A percentile compares a stretch with the other conserved stretches of the same genome.
These are phyloP conservation scores for Backusella morwellensis DNA, from an alignment of 192 early-diverging fungal genomes.

Conservation along the genomic window DNA sequence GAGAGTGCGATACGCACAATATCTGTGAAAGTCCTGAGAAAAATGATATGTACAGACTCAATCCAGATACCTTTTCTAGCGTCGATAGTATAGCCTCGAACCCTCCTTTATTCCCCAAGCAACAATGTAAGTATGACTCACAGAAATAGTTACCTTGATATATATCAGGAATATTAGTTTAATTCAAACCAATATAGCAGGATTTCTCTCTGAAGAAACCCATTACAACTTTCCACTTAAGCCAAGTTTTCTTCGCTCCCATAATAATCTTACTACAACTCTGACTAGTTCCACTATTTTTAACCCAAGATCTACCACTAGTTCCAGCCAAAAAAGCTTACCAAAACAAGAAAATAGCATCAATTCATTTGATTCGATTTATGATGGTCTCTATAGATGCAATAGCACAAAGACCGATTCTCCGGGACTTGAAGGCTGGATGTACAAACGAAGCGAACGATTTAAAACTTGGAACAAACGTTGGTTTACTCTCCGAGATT, in stretches of 20 bases:
- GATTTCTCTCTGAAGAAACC: neutral
- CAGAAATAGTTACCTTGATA: neutral
- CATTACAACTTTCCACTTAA: neutral
- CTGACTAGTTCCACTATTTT: neutral
- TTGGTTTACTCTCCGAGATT: slow-evolving; percentile 54
- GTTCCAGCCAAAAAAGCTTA: neutral
- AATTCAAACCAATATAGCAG: neutral
- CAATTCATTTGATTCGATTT: neutral
- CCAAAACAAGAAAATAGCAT: neutral
- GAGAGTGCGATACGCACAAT: neutral
- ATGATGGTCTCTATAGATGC: neutral
- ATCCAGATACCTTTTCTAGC: neutral
- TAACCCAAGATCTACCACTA: neutral
- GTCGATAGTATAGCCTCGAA: neutral
- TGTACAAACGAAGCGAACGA: slow-evolving; percentile 53
- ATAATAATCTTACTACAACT: neutral
- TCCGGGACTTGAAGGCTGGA: slow-evolving; percentile 49
- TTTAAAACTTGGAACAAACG: slow-evolving; percentile 55
- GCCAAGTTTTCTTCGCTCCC: neutral
- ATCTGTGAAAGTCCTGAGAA: neutral
- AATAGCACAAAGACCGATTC: neutral
- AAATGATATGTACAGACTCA: neutral
- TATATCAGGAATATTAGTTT: neutral
- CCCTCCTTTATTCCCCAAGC: neutral
- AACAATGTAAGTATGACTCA: neutral